Percentiles rank a stretch among this genome's conserved stretches.
Conservation (phyloP, 805 yeast genomes). For the Yarrowia yakushimensis region DNA sequence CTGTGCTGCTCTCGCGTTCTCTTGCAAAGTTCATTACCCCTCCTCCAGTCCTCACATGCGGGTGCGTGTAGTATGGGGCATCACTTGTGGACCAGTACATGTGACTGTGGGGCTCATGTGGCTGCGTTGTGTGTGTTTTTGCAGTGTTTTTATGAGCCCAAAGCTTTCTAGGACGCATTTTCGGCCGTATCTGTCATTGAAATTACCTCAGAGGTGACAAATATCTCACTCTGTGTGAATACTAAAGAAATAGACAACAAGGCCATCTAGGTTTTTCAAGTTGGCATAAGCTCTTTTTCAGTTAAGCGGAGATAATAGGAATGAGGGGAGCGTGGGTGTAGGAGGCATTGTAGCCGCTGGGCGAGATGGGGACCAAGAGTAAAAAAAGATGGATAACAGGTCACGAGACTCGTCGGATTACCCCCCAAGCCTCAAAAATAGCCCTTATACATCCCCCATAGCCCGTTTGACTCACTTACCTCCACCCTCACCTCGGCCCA, state of each 20-base stretch:
- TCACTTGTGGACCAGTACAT: background rate
- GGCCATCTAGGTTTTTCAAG: background rate
- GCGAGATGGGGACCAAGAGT: background rate
- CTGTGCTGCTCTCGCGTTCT: background rate
- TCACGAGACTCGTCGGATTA: background rate
- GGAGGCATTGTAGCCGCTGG: background rate
- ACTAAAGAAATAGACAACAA: conserved; percentile 4
- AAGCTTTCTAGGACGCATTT: background rate
- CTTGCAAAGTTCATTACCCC: background rate
- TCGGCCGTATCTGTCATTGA: background rate
- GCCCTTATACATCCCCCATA: background rate
- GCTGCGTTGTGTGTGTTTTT: background rate
- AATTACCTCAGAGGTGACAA: conserved; percentile 15
- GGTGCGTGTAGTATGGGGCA: conserved; percentile 8
- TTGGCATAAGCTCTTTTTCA: conserved; percentile 20
- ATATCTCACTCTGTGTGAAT: background rate
- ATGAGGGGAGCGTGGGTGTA: background rate
- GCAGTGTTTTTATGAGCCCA: background rate
- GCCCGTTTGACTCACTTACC: background rate
- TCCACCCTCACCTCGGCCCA: conserved; percentile 7
- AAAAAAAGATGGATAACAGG: too few relatives aligned
- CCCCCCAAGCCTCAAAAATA: background rate
- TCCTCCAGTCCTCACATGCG: conserved; percentile 1
- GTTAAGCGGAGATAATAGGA: conserved; percentile 15
- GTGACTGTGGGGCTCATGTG: background rate